Conservation (phyloP, 176 grass and related monocot genomes). For the Hyparrhenia diplandra region DNA sequence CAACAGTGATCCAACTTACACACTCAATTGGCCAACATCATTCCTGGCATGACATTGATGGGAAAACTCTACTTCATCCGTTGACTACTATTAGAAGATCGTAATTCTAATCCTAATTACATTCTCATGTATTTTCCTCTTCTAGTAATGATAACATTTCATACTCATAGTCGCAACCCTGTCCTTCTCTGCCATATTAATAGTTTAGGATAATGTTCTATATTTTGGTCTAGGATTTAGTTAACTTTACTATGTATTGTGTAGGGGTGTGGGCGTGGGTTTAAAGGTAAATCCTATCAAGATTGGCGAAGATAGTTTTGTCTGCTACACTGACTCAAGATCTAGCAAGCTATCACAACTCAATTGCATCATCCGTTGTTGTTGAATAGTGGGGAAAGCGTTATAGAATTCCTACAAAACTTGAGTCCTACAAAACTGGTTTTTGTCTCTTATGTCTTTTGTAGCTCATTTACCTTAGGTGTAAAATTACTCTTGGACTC, state of each 20-base stretch:
- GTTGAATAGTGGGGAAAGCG: constrained; percentile 82
- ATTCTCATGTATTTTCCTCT: not conserved
- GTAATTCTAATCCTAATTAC: constrained; percentile 34
- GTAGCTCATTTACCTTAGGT: not conserved
- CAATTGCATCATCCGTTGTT: constrained; percentile 82
- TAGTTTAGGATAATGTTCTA: not conserved
- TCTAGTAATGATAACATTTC: not conserved
- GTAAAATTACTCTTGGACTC: not conserved
- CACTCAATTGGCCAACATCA: constrained; percentile 37
- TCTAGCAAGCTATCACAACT: constrained; percentile 97
- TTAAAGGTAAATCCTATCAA: constrained; percentile 83
- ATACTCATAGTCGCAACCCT: not conserved
- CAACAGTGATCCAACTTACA: constrained; percentile 69
- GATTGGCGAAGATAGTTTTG: constrained; percentile 76
- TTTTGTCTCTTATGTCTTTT: constrained; percentile 26
- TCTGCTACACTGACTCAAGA: constrained; percentile 97
- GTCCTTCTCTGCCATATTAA: not conserved
- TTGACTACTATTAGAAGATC: constrained; percentile 81
- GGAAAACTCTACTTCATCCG: constrained; percentile 37
- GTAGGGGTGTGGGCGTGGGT: constrained; percentile 67
- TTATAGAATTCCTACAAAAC: constrained; percentile 70
- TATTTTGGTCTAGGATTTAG: constrained; percentile 1
- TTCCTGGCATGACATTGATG: constrained; percentile 8
- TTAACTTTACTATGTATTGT: constrained; percentile 24
- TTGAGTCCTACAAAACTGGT: constrained; percentile 85